Conservation (phyloP, 2,329 filamentous ascomycete species). For the Thermoascus crustaceus region DNA sequence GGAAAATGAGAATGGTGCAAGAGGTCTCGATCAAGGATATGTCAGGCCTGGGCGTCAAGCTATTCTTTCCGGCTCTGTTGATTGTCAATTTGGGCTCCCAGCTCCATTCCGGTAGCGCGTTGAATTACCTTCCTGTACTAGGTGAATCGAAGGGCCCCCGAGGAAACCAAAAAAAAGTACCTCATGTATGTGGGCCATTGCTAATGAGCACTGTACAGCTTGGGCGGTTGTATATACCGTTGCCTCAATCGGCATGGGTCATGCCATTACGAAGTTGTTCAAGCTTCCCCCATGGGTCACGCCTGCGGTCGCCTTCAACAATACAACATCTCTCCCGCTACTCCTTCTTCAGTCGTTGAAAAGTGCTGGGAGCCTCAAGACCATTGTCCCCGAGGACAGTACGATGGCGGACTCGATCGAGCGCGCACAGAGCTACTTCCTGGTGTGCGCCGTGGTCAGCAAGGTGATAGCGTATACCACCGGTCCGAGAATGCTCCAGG, state of each 20-base stretch:
- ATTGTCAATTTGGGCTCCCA: constrained; percentile 47
- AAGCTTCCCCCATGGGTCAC: constrained; percentile 47
- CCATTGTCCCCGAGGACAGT: constrained; percentile 40
- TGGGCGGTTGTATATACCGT: constrained; percentile 46
- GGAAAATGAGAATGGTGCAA: constrained; percentile 44
- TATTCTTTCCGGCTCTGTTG: constrained; percentile 48
- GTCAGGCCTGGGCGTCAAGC: constrained; percentile 43
- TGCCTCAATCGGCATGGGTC: constrained; percentile 42
- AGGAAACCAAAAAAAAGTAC: neutral
- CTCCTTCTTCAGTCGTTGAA: constrained; percentile 46
- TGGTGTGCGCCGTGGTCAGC: constrained; percentile 56
- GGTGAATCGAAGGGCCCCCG: constrained; percentile 18
- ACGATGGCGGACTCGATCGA: constrained; percentile 42
- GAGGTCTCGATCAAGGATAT: constrained; percentile 44
- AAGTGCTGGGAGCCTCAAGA: constrained; percentile 49
- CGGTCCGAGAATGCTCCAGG: constrained; percentile 51
- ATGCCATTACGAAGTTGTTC: constrained; percentile 36
- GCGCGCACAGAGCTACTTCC: constrained; percentile 57
- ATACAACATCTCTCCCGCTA: constrained; percentile 48
- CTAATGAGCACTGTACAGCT: constrained; percentile 22
- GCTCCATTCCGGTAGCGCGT: constrained; percentile 39
- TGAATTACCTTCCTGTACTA: constrained; percentile 43
- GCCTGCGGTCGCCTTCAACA: constrained; percentile 50
- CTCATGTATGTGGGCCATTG: neutral
- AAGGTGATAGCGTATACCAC: constrained; percentile 58